phyloP scores from a whole-genome alignment of 23 red algal genomes.

The Agarophyton chilense region DNA sequence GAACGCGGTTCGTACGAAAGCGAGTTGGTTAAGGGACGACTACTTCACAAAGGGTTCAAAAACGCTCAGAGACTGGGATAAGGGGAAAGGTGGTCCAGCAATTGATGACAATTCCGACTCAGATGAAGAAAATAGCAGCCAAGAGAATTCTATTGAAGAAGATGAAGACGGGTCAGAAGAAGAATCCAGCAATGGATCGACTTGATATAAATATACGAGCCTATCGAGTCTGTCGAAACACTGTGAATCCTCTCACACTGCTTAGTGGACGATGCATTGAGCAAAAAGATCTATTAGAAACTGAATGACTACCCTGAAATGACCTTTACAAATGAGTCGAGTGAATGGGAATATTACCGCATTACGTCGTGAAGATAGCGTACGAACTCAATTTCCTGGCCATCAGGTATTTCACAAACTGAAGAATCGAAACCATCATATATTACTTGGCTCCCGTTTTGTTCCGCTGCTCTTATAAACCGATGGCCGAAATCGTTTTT shows the following conservation, averaged over 20 bases:
- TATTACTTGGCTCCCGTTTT: conserved; percentile 58
- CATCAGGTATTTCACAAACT: conserved; percentile 73
- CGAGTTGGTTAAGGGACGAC: conserved; percentile 60
- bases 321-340: background rate
- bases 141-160: background rate
- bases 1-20: background rate
- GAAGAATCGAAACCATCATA: conserved; percentile 77
- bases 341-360: background rate
- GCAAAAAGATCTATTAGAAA: background rate
- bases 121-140: background rate
- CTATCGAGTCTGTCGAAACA: too few species aligned
- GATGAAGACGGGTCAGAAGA: background rate
- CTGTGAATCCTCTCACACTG: too few species aligned
- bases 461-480: conserved; percentile 72
- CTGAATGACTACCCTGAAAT: background rate
- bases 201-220: background rate
- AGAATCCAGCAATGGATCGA: background rate
- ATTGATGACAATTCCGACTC: conserved; percentile 23
- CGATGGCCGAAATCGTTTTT: conserved; percentile 77
- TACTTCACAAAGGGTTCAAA: conserved; percentile 24
- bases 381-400: conserved; percentile 87
- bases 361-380: conserved; percentile 83
- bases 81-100: background rate
- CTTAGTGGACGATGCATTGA: background rate
- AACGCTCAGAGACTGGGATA: conserved; percentile 48